Evolutionary conservation across 331 rosid genomes (phyloP).

Genomic region (Malus hybrid): DNA sequence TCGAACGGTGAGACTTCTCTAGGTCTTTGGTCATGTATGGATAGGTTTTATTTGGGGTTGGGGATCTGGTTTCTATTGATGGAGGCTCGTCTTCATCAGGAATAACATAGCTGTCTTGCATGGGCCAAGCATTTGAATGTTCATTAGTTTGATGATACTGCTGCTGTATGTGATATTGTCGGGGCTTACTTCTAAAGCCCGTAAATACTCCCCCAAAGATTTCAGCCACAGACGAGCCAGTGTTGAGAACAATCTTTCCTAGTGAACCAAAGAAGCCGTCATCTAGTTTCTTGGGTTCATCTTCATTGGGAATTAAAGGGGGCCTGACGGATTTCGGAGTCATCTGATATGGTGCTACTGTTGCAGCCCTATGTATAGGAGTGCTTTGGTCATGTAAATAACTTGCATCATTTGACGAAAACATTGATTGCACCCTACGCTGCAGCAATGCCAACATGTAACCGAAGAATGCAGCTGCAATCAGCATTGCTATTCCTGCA

Average conservation of each 20-base stretch:
- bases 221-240: conserved; percentile 60
- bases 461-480: conserved; percentile 71
- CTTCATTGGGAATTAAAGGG: conserved; percentile 72
- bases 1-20: conserved; percentile 48
- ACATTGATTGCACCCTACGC: conserved; percentile 64
- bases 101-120: conserved; percentile 90
- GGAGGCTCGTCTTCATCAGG: conserved; percentile 94
- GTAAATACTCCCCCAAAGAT: conserved; percentile 56
- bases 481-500: conserved; percentile 69
- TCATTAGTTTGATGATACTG: conserved; percentile 52
- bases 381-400: conserved; percentile 45
- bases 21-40: conserved; percentile 59
- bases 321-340: conserved; percentile 67
- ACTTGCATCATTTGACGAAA: conserved; percentile 63
- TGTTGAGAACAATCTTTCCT: conserved; percentile 67
- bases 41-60: conserved; percentile 40
- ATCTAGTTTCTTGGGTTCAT: conserved; percentile 63
- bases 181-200: conserved; percentile 59
- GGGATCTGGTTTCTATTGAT: conserved; percentile 54
- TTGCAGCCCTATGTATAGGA: conserved; percentile 32
- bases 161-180: conserved; percentile 48
- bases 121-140: conserved; percentile 60
- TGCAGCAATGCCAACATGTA: conserved; percentile 84
- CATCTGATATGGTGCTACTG: conserved; percentile 52
- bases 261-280: conserved; percentile 84